Evolutionary conservation across 2,329 filamentous ascomycete genomes (phyloP), one percentile per base, ranked within the genome.

Genomic region (Remersonia thermophila): DNA sequence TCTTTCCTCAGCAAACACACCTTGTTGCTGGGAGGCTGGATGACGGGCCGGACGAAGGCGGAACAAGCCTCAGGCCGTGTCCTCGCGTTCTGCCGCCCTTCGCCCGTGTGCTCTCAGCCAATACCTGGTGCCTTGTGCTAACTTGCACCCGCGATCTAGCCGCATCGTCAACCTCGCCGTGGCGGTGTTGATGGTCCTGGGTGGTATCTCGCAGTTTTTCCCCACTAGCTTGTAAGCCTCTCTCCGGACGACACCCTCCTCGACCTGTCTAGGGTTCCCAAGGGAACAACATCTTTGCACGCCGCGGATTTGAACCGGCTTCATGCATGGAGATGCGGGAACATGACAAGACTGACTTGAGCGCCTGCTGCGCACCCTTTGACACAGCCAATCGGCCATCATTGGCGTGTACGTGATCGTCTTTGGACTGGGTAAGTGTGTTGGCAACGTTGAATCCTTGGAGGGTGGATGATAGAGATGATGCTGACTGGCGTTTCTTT

Each of bases 161-260:
- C 91, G 91, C 56, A 77, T 96, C 56, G 83, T 93, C 59, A 98
- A 98, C 71, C 69, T 98, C 60, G 83, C 68, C 52, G 78, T 93
- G 46, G 91, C 80, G 52, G 80, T 80, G 49, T 72, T 94, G 48
- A 93, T 94, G 77, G 67, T 93, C 32, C 68, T 94, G 32, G 89
- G 87, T 47, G 89, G 86, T 51, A 69, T 86, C 53, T 69, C 68
- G 44, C 77, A 83, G 54, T 77, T 86, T 63, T 82, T 83, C 55
- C 55, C 63, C 27, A 54, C 71, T 39, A 49, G 48, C 38, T 66
- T 81, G 75, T 80, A 69, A 55, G 75, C 68, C 31, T 5, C 13
- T 17, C 25, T 13, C 28, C 36, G n/a, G n/a, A 23, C 20, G 20
- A 9, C 20, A 23, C 20, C n/a, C n/a, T n/a, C n/a, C n/a, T n/a